Conservation (phyloP, 2,329 filamentous ascomycete species). For the Mollisia scopiformis region DNA sequence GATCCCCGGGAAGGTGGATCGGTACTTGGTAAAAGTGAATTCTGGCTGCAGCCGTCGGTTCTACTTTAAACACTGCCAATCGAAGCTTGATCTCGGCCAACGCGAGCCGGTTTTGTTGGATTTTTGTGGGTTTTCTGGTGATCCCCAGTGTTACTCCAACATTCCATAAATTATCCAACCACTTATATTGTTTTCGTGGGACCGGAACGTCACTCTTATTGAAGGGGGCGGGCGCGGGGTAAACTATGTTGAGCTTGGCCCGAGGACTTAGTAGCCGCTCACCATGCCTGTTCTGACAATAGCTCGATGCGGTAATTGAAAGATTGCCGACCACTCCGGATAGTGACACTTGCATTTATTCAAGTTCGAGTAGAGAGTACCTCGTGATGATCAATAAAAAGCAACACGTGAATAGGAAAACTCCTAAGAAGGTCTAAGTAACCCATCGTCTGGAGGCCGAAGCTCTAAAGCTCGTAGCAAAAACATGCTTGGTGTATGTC, state of each 20-base stretch:
- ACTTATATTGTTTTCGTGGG: neutral
- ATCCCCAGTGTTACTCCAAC: conserved; percentile 9
- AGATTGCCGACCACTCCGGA: neutral
- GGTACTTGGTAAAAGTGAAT: no score
- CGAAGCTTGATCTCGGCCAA: neutral
- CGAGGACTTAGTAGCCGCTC: neutral
- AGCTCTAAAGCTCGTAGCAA: no score
- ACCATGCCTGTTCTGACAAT: neutral
- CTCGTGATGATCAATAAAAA: no score
- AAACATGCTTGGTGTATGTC: no score
- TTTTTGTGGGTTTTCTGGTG: no score
- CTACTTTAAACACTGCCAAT: conserved; percentile 11
- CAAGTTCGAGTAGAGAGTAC: no score
- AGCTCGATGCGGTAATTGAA: neutral
- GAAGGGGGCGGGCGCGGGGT: conserved; percentile 11
- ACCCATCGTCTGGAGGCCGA: no score
- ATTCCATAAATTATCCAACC: conserved; percentile 17
- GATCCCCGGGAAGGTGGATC: neutral
- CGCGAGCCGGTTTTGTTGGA: neutral
- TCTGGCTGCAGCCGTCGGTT: conserved; percentile 3
- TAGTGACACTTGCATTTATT: neutral
- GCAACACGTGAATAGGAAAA: no score
- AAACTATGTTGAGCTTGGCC: neutral
- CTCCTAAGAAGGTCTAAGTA: no score
- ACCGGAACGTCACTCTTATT: neutral